Percentiles rank a stretch among this genome's conserved stretches.
phyloP scores from a whole-genome alignment of 805 yeast species.

The Starmerella davenportii region DNA sequence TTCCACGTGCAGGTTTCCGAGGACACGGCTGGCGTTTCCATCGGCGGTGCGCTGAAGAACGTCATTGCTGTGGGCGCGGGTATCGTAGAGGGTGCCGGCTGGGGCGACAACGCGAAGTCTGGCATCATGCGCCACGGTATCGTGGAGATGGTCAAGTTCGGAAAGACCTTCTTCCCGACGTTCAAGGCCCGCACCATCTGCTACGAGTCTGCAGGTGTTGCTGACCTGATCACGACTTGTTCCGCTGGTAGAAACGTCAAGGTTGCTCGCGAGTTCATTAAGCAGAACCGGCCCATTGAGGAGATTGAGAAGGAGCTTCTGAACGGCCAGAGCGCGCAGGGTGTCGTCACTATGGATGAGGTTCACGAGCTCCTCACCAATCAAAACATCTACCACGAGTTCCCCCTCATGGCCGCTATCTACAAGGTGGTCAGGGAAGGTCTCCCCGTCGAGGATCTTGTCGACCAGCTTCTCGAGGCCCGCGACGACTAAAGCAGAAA shows the following conservation, averaged over 20 bases:
- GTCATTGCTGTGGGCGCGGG: constrained; percentile 94
- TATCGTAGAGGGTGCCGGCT: constrained; percentile 89
- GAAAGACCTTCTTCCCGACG: constrained; percentile 60
- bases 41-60: constrained; percentile 94
- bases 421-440: constrained; percentile 67
- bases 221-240: constrained; percentile 94
- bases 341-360: constrained; percentile 76
- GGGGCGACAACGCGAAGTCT: constrained; percentile 98
- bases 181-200: constrained; percentile 67
- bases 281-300: constrained; percentile 54
- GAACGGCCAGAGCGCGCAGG: constrained; percentile 95
- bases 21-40: constrained; percentile 90
- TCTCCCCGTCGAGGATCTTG: constrained; percentile 49
- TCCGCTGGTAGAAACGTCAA: constrained; percentile 93
- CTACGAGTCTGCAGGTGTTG: constrained; percentile 92
- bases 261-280: constrained; percentile 75
- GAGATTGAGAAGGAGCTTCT: constrained; percentile 72
- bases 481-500: constrained; percentile 4
- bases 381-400: constrained; percentile 39
- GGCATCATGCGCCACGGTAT: constrained; percentile 95
- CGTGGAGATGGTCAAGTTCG: constrained; percentile 75
- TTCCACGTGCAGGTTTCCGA: constrained; percentile 87
- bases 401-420: constrained; percentile 67
- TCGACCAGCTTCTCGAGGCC: constrained; percentile 9
- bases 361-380: constrained; percentile 59